phyloP scores from a whole-genome alignment of 257 asterid species.

The Haberlea rhodopensis region DNA sequence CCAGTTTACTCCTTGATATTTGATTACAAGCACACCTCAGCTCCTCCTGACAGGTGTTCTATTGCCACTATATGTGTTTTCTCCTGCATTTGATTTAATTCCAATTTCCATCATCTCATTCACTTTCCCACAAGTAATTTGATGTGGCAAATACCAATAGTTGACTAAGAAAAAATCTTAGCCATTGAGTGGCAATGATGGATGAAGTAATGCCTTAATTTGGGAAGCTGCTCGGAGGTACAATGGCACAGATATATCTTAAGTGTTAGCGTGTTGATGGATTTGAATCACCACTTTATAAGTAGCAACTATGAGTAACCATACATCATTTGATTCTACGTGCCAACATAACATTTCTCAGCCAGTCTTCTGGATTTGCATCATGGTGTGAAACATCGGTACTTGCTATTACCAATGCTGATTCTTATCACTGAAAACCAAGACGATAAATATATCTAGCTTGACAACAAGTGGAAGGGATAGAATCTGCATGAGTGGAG shows the following conservation, averaged over 20 bases:
- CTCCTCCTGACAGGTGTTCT: conserved; percentile 1
- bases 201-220: neutral
- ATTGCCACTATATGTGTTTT: neutral
- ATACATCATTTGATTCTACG: too few relatives aligned
- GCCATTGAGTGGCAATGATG: neutral
- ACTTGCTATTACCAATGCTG: too few relatives aligned
- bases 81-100: neutral
- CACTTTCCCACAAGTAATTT: neutral
- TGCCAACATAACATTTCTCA: too few relatives aligned
- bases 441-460: conserved; percentile 96
- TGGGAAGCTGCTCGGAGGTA: neutral
- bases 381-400: too few relatives aligned
- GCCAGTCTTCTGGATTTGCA: too few relatives aligned
- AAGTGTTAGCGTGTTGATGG: conserved; percentile 5
- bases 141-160: too few relatives aligned
- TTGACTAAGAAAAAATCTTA: neutral
- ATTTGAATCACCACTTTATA: neutral
- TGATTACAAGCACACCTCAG: neutral
- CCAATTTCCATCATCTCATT: neutral
- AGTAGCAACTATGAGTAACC: conserved; percentile 3
- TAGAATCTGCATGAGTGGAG: conserved; percentile 58
- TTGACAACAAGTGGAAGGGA: conserved; percentile 81
- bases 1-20: neutral
- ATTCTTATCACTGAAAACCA: too few relatives aligned
- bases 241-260: neutral